Evolutionary conservation across 176 grass and related monocot genomes (phyloP).

Genomic region (Poa annua): DNA sequence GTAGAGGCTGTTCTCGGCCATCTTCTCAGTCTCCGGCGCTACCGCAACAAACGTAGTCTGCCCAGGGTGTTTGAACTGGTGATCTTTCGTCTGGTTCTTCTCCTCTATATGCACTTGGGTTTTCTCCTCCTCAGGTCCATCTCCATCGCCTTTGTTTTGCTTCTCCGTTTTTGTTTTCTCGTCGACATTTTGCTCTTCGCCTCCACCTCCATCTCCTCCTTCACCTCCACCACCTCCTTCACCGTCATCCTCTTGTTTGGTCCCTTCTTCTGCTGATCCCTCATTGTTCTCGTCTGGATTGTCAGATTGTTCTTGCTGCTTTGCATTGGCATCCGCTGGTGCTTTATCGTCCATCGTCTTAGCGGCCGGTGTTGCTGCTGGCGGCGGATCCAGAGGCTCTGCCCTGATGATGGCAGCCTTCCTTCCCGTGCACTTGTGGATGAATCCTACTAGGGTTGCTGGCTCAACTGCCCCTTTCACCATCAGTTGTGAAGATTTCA

Average conservation of each 20-base stretch:
- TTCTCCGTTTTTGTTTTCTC: not conserved
- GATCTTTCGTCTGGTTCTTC: constrained; percentile 5
- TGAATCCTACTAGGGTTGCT: constrained; percentile 43
- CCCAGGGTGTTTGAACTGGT: not conserved
- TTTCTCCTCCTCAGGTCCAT: not conserved
- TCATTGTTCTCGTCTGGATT: not conserved
- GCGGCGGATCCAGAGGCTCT: constrained; percentile 12
- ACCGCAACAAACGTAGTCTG: not conserved
- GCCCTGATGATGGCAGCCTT: constrained; percentile 41
- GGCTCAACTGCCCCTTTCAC: constrained; percentile 57
- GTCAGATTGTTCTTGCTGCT: not conserved
- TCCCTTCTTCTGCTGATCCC: not conserved
- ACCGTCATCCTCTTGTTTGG: not conserved
- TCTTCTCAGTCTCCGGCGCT: constrained; percentile 24
- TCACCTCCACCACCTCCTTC: not conserved
- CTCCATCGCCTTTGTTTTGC: not conserved
- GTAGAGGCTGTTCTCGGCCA: not conserved
- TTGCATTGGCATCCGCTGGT: not conserved
- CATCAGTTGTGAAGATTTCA: constrained; percentile 49
- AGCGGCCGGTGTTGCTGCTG: not conserved
- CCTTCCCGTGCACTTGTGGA: constrained; percentile 52
- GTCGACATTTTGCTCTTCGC: too few relatives aligned
- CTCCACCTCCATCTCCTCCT: not conserved
- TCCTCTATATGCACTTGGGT: constrained; percentile 1
- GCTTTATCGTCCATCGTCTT: too few relatives aligned